Evolutionary conservation across 2,329 filamentous ascomycete species (phyloP).

Genomic region (Arthrocladium fulminans): DNA sequence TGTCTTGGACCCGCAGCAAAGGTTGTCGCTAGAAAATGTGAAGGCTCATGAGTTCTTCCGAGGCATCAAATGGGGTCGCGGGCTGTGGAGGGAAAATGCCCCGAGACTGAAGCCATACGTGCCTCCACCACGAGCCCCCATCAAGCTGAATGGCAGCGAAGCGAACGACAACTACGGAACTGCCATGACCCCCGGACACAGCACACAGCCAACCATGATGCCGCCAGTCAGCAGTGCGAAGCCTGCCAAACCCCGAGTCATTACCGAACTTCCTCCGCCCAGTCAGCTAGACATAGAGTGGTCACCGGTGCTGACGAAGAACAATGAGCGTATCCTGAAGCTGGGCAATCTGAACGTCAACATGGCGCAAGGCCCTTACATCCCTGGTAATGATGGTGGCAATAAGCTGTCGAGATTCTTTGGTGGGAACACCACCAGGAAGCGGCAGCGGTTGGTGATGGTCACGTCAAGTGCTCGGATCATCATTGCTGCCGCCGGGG

Average conservation of each 20-base stretch:
- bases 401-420: conserved; percentile 87
- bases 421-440: conserved; percentile 76
- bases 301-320: conserved; percentile 85
- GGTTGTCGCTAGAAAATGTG: conserved; percentile 88
- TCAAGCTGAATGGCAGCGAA: conserved; percentile 57
- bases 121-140: conserved; percentile 67
- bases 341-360: conserved; percentile 83
- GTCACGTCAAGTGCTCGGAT: conserved; percentile 86
- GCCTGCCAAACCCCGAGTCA: conserved; percentile 61
- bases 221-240: conserved; percentile 36
- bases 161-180: conserved; percentile 33
- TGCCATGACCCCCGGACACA: conserved; percentile 33
- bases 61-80: conserved; percentile 72
- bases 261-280: conserved; percentile 92
- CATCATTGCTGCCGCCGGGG: conserved; percentile 79
- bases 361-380: conserved; percentile 67
- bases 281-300: conserved; percentile 96
- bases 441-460: conserved; percentile 86
- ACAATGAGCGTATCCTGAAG: conserved; percentile 89
- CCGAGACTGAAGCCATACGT: conserved; percentile 78
- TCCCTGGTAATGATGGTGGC: conserved; percentile 57
- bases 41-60: conserved; percentile 95
- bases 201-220: conserved; percentile 28
- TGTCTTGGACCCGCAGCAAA: conserved; percentile 74
- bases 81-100: conserved; percentile 80